phyloP scores from a whole-genome alignment of 2,329 filamentous ascomycete genomes.

The Beauveria caledonica region DNA sequence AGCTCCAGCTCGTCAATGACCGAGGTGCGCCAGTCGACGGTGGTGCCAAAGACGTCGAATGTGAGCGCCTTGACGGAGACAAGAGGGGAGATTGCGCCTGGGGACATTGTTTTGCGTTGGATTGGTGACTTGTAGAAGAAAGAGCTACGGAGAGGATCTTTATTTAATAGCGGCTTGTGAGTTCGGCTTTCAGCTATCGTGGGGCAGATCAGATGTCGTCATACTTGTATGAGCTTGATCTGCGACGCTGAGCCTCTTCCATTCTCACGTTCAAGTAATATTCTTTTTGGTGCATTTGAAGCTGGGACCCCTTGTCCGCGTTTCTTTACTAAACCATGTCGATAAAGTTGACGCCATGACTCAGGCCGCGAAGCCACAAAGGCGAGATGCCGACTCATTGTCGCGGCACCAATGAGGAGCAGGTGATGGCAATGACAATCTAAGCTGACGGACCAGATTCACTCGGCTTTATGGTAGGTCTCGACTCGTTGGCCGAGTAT shows the following conservation, averaged over 20 bases:
- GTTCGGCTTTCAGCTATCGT: neutral
- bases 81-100: slow-evolving; percentile 19
- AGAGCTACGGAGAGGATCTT: neutral
- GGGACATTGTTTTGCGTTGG: slow-evolving; percentile 18
- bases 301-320: too few relatives aligned
- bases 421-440: too few relatives aligned
- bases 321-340: too few relatives aligned
- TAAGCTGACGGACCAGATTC: too few relatives aligned
- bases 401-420: too few relatives aligned
- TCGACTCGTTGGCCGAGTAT: too few relatives aligned
- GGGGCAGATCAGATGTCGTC: neutral
- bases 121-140: neutral
- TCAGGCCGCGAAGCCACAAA: too few relatives aligned
- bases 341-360: too few relatives aligned
- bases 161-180: neutral
- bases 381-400: too few relatives aligned
- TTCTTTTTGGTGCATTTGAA: too few relatives aligned
- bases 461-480: too few relatives aligned
- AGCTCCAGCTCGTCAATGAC: slow-evolving; percentile 51
- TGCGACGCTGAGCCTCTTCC: neutral
- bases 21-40: slow-evolving; percentile 68
- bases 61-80: slow-evolving; percentile 48
- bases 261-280: neutral
- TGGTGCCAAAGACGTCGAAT: slow-evolving; percentile 74
- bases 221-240: neutral